Conservation (phyloP, 2,329 filamentous ascomycete species). For the Pezicula neosporulosa region DNA sequence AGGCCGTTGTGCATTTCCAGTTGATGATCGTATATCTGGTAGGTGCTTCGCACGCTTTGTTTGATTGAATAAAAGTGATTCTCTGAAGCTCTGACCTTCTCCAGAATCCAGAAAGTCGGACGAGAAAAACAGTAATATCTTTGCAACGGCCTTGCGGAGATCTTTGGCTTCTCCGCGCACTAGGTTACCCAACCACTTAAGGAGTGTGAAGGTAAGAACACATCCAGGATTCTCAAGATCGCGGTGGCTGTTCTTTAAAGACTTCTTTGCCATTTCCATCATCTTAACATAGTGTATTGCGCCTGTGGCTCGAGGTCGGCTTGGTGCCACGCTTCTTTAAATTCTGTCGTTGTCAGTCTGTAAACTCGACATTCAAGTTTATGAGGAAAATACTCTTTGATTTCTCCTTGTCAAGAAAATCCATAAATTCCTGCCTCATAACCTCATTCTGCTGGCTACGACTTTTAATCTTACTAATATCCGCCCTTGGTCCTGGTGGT, state of each 20-base stretch:
- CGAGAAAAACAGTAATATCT: slow-evolving; percentile 36
- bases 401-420: slow-evolving; percentile 30
- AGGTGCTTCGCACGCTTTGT: slow-evolving; percentile 33
- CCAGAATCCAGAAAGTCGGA: slow-evolving; percentile 33
- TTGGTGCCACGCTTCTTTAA: slow-evolving; percentile 41
- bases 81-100: slow-evolving; percentile 29
- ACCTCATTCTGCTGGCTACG: background rate
- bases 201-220: slow-evolving; percentile 21
- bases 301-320: slow-evolving; percentile 39
- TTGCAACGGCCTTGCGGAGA: slow-evolving; percentile 32
- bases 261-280: slow-evolving; percentile 30
- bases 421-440: slow-evolving; percentile 23
- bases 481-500: no score
- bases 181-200: slow-evolving; percentile 29
- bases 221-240: slow-evolving; percentile 12
- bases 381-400: slow-evolving; percentile 18
- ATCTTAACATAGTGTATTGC: slow-evolving; percentile 34
- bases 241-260: slow-evolving; percentile 20
- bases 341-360: slow-evolving; percentile 7
- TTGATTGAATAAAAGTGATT: slow-evolving; percentile 36
- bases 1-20: slow-evolving; percentile 33
- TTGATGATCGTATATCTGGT: slow-evolving; percentile 33
- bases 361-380: no score
- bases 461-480: no score
- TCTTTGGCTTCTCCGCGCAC: slow-evolving; percentile 25